These are phyloP conservation scores for Crithidia sp. DNA, from an alignment of 208 protist species.

Conservation along the genomic window DNA sequence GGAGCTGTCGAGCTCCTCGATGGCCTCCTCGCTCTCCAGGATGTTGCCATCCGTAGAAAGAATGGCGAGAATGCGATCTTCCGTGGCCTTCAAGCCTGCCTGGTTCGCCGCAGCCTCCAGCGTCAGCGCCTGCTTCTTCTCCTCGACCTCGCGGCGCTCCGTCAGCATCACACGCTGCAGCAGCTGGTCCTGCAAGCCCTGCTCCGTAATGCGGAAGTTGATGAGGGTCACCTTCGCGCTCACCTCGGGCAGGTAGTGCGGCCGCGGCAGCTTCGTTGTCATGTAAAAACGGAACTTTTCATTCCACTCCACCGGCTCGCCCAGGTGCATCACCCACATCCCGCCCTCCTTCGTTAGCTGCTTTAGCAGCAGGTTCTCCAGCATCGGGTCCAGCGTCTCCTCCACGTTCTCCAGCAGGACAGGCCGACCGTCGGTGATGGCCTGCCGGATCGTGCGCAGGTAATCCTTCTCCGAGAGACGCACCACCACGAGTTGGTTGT, in stretches of 20 bases:
- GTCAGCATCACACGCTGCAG: conserved; percentile 95
- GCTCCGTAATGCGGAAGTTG: conserved; percentile 97
- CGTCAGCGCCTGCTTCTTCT: conserved; percentile 96
- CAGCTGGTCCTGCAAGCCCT: conserved; percentile 96
- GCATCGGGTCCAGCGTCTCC: conserved; percentile 96
- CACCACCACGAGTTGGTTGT: conserved; percentile 83
- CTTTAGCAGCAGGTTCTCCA: conserved; percentile 97
- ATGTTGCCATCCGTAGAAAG: conserved; percentile 92
- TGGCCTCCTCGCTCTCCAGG: conserved; percentile 95
- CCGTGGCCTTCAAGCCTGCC: conserved; percentile 86
- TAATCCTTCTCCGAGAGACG: conserved; percentile 86
- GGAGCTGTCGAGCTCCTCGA: conserved; percentile 94
- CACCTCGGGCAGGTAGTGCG: conserved; percentile 97
- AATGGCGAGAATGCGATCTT: conserved; percentile 93
- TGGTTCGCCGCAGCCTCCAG: conserved; percentile 92
- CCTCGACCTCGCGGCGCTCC: conserved; percentile 95
- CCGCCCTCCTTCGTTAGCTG: conserved; percentile 92
- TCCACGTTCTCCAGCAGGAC: conserved; percentile 97
- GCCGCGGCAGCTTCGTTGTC: conserved; percentile 97
- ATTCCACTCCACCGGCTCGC: conserved; percentile 97
- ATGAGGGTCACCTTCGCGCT: conserved; percentile 97
- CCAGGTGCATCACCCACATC: conserved; percentile 93
- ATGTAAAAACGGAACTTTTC: conserved; percentile 97
- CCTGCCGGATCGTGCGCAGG: conserved; percentile 89
- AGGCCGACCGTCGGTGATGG: conserved; percentile 93